Evolutionary conservation across 345 rosid species (phyloP).

Genomic region (Gossypium thurberi): DNA sequence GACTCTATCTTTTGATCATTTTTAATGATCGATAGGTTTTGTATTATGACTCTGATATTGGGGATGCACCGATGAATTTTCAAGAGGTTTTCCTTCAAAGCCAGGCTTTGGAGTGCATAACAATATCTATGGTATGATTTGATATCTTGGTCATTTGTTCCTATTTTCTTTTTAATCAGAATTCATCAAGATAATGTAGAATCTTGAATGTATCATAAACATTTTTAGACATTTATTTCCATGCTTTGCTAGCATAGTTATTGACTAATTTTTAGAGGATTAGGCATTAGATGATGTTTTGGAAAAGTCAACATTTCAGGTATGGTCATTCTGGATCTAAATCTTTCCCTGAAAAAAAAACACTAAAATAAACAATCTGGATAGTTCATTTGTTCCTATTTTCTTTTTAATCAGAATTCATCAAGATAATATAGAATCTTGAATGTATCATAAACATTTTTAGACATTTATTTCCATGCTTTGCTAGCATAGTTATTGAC

Average conservation of each 20-base stretch:
- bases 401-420: neutral
- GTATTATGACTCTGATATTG: conserved; percentile 76
- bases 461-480: neutral
- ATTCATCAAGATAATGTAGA: neutral
- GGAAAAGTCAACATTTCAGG: neutral
- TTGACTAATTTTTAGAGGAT: neutral
- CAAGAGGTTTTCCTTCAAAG: conserved; percentile 91
- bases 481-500: neutral
- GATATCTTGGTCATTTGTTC: conserved; percentile 4
- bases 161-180: neutral
- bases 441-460: neutral
- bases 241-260: neutral
- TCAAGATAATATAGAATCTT: neutral
- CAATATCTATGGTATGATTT: conserved; percentile 67
- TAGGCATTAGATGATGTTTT: neutral
- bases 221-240: neutral
- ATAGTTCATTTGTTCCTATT: neutral
- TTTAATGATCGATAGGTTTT: conserved; percentile 44
- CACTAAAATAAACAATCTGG: too few relatives aligned
- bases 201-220: conserved; percentile 3
- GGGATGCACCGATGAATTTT: conserved; percentile 77
- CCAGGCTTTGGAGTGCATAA: conserved; percentile 92
- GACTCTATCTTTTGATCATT: neutral
- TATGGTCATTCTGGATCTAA: neutral
- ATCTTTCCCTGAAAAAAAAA: too few relatives aligned